Base-by-base conservation (phyloP, 352 stramenopile species). In the Pythium coloratum region DNA sequence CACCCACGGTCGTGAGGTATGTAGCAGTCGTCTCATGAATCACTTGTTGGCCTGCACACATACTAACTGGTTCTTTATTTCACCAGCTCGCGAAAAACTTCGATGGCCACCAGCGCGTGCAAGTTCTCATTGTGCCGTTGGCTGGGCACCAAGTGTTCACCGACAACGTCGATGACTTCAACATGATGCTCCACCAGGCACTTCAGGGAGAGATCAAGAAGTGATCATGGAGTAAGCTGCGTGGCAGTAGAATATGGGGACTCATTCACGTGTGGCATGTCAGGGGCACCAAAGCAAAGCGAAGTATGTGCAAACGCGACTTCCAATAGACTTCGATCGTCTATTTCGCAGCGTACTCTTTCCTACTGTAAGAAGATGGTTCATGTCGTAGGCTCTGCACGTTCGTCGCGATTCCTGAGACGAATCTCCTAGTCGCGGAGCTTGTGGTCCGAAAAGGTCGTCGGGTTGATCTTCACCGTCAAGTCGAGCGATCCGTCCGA, bases 111-210 rank as follows among this genome's bases (percentile, higher is more conserved):
- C 67, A 77, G 40, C 70, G 72, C 24, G 77, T 86, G 12, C 30
- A 86, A 28, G 73, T 86, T 8, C 53, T 88, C 1, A 51, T 77
- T 18, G 80, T 92, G 2, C 76, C 80, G 12, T 64, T 73, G 10
- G 76, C 80, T 1, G 84, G 84, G 0, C 84, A 92, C 55, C 82
- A 90, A 66, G 75, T 89, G 8, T 92, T 90, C 63, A 81, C 85
- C 64, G 80, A 92, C 76, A 89, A 92, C 62, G 69, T 79, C 1
- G 71, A 78, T 18, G 77, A 68, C 13, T 92, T 92, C 71, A 92
- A 89, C 66, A 53, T 69, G 30, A 70, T 87, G 72, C 62, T 92
- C 16, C 67, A 82, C 30, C 66, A 65, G 2, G 63, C 71, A 3
- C 71, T 84, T 7, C 71, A 67, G 12, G 42, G n/a, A 26, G 34